Base-by-base conservation (phyloP, 768 basidiomycete species). In the Panaeolus papilionaceus region DNA sequence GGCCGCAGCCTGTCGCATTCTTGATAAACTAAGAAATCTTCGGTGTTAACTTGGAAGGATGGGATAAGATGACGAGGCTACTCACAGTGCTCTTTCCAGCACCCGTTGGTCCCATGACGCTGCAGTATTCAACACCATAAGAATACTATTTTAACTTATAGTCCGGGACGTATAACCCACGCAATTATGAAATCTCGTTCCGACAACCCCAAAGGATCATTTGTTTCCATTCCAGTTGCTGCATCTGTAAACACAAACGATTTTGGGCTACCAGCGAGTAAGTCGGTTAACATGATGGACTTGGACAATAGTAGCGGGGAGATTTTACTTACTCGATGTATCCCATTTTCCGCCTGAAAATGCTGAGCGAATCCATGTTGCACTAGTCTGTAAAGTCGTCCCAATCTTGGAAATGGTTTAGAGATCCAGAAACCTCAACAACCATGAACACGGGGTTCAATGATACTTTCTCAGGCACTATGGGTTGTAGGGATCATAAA, bases 101-200 rank as follows among this genome's bases (percentile, higher is more conserved):
- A 11, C 75, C 75, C 10, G 74, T 75, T 8, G 72, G 70, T 1
- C 75, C 75, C 65, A 76, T 70, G 18, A 76, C 63, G 7, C 74
- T 76, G 44, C 11, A 40, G 28, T 39, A 2, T 7, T 5, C 7
- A 8, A 47, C 5, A 54, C 16, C 2, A 62, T 26, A 12, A 62
- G 12, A 23, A 38, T n/a, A 42, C 42, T 62, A 10, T 11, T 42
- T 42, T 28, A n/a, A 28, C 39, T 3, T 7, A 28, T 42, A 2
- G 23, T 23, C 23, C 20, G 23, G 7, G 26, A 9, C 7, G 16
- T 12, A 9, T 20, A 20, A 37, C 64, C 49, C 42, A 64, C 64
- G 64, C 64, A 37, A 64, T 64, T 16, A 64, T 51, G 20, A 49
- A 20, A 38, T 64, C 64, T 4, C 49, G 33, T 16, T 64, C 64